phyloP scores from a whole-genome alignment of 2,329 filamentous ascomycete species.

The Trichoderma sp. region DNA sequence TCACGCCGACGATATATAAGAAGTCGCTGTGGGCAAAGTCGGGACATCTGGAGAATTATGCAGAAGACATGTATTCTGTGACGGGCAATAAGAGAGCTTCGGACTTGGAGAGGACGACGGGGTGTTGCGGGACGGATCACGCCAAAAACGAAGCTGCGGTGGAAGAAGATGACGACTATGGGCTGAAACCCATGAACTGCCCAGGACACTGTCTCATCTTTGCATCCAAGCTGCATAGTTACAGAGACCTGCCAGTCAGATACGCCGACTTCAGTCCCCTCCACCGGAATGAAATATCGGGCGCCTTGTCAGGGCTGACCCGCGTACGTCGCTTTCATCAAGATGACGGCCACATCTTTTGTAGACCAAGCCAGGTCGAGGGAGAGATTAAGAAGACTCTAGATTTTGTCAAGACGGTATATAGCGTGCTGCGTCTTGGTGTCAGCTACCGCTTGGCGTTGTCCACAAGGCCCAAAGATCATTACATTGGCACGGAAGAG shows the following conservation, averaged over 20 bases:
- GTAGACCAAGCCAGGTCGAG: conserved; percentile 71
- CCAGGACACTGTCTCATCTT: conserved; percentile 87
- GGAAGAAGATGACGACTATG: conserved; percentile 71
- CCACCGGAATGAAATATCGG: conserved; percentile 84
- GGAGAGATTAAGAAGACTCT: conserved; percentile 72
- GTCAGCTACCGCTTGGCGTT: conserved; percentile 69
- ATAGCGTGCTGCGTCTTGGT: conserved; percentile 66
- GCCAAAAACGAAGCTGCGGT: conserved; percentile 47
- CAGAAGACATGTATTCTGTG: conserved; percentile 89
- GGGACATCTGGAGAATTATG: conserved; percentile 85
- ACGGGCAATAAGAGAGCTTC: conserved; percentile 45
- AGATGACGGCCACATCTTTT: conserved; percentile 90
- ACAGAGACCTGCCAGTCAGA: conserved; percentile 77
- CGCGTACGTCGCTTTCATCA: conserved; percentile 85
- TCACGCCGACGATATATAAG: conserved; percentile 89
- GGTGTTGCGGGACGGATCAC: conserved; percentile 35
- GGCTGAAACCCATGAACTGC: conserved; percentile 91
- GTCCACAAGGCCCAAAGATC: conserved; percentile 73
- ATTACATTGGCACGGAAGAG: conserved; percentile 71
- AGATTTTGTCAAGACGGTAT: conserved; percentile 71
- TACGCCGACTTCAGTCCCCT: conserved; percentile 85
- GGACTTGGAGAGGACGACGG: conserved; percentile 14
- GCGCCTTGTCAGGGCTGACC: conserved; percentile 76
- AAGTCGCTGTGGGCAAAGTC: conserved; percentile 82
- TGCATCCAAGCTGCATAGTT: conserved; percentile 68